Evolutionary conservation across 1,284 basidiomycete species (phyloP), one percentile per base, ranked within the genome.

Genomic region (Tilletia caries): DNA sequence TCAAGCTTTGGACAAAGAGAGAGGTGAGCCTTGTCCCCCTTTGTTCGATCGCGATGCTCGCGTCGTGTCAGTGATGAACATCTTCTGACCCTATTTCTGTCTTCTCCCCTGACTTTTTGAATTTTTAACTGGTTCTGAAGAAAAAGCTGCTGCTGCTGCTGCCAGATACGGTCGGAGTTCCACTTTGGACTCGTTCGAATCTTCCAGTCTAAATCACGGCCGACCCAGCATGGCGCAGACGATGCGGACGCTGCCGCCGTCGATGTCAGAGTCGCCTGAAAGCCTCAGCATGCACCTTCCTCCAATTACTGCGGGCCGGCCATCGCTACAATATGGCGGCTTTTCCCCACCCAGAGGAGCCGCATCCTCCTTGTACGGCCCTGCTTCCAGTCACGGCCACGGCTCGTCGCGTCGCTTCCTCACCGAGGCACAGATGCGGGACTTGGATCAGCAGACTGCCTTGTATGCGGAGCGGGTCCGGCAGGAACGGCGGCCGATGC

Each of bases 371-470:
- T 15, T 41, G 37, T 41, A 41, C 37, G 37, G 37, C 37, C 37
- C 8, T 41, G 37, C 10, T 15, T 41, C 37, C 10, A 41, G 8
- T 6, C 37, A 41, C 37, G 37, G 37, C 37, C 37, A 41, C 37
- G 37, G 37, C 37, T 41, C 37, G 15, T 10, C 8, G 10, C 37
- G 37, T 41, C 37, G 37, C 15, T 15, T 41, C 8, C 37, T 41
- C 58, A 62, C 58, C 10, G 58, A 62, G 33, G 58, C 58, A 5
- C 29, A 62, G 58, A 29, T 62, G 29, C 58, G 58, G 10, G 58
- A 29, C 5, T 34, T 62, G 58, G 58, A 62, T n/a, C 27, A 29
- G 58, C 58, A 62, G 33, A 29, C 27, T n/a, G 58, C 58, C 29
- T 33, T 62, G 23, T 54, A 52, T 52, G 66, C 52, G 29, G 41